phyloP scores from a whole-genome alignment of 1,284 basidiomycete species.

The Melampsora larici-populina region DNA sequence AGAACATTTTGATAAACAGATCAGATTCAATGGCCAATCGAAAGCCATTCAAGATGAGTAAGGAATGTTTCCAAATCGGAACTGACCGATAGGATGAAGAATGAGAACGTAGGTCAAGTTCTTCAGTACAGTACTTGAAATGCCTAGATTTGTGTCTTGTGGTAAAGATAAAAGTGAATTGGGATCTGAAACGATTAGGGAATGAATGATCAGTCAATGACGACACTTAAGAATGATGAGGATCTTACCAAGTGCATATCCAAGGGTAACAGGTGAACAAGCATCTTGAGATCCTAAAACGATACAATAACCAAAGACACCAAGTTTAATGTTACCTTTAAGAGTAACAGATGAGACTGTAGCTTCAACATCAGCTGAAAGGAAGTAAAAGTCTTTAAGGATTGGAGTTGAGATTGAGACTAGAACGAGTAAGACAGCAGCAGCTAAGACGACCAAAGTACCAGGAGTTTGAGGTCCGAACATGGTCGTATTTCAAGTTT shows the following conservation, averaged over 20 bases:
- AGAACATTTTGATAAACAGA: background rate
- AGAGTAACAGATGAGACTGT: background rate
- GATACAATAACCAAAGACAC: constrained; percentile 32
- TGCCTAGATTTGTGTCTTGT: background rate
- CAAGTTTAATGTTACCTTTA: background rate
- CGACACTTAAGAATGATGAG: background rate
- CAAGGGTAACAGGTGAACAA: background rate
- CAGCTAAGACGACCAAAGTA: constrained; percentile 17
- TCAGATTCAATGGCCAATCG: background rate
- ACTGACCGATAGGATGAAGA: constrained; percentile 32
- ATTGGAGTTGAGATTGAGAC: constrained; percentile 16
- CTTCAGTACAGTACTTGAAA: background rate
- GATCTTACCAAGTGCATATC: background rate
- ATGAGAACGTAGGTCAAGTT: constrained; percentile 18
- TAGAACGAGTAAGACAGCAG: constrained; percentile 5
- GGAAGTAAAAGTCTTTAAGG: constrained; percentile 23
- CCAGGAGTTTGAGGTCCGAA: constrained; percentile 17
- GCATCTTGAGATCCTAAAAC: background rate
- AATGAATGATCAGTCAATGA: background rate
- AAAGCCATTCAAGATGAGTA: background rate
- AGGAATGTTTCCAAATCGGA: background rate
- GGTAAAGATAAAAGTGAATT: background rate
- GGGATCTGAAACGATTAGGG: background rate
- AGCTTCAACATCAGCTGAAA: constrained; percentile 6
- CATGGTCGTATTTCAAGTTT: background rate